These are phyloP conservation scores for Vaccinium macrocarpon DNA, from an alignment of 148 eudicot species.

Conservation along the genomic window DNA sequence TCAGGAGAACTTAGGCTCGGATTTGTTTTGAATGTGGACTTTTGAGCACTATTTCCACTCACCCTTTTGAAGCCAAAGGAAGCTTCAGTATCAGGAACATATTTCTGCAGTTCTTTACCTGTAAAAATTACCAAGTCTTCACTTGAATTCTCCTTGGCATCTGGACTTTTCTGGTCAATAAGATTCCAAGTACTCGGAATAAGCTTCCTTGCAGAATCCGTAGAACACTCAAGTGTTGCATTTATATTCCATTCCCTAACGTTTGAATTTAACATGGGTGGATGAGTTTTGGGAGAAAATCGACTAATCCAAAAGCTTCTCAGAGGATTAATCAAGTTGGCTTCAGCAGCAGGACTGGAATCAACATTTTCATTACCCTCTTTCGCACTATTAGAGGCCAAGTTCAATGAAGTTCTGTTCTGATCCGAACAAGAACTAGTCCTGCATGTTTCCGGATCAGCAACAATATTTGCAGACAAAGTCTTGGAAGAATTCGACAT, in stretches of 20 bases:
- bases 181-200: not conserved
- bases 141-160: conserved; percentile 5
- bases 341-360: conserved; percentile 16
- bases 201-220: conserved; percentile 2
- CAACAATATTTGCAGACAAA: not conserved
- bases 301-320: conserved; percentile 54
- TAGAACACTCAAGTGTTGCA: conserved; percentile 6
- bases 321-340: conserved; percentile 10
- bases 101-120: conserved; percentile 4
- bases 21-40: conserved; percentile 2
- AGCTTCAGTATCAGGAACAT: conserved; percentile 12
- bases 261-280: conserved; percentile 7
- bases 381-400: not conserved
- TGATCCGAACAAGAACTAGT: not conserved
- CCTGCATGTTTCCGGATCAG: not conserved
- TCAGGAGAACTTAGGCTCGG: conserved; percentile 16
- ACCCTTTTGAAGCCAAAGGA: conserved; percentile 18
- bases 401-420: not conserved
- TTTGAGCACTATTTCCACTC: conserved; percentile 11
- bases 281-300: conserved; percentile 27
- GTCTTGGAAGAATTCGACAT: not conserved
- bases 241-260: not conserved
- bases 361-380: conserved; percentile 16
- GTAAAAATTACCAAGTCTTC: conserved; percentile 2
- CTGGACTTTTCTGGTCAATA: conserved; percentile 20